Percentiles rank a stretch among this genome's conserved stretches.
Evolutionary conservation across 768 basidiomycete genomes (phyloP).

Genomic region (Boletus edulis): DNA sequence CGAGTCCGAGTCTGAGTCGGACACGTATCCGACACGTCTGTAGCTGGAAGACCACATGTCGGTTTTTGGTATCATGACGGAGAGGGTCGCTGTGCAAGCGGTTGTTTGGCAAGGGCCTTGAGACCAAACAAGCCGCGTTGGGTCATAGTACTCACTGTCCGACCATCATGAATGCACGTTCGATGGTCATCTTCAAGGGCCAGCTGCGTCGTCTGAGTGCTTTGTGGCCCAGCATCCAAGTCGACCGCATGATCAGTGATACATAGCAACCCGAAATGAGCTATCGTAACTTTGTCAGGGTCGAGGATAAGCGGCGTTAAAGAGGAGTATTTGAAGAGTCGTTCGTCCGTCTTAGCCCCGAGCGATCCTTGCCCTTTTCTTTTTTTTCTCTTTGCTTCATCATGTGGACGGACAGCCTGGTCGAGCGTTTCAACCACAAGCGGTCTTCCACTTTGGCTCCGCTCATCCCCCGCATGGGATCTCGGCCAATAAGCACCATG

Average conservation of each 20-base stretch:
- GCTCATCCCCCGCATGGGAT: conserved; percentile 8
- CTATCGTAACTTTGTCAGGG: not conserved
- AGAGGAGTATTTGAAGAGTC: not conserved
- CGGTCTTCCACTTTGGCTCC: conserved; percentile 5
- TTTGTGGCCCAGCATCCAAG: too few species aligned
- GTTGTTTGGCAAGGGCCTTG: conserved; percentile 2
- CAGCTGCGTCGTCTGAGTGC: too few species aligned
- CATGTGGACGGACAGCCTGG: conserved; percentile 19
- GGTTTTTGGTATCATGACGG: not conserved
- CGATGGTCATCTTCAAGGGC: too few species aligned
- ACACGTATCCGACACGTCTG: conserved; percentile 8
- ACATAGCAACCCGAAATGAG: not conserved
- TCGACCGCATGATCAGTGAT: too few species aligned
- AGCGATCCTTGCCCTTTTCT: not conserved
- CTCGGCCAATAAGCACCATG: conserved; percentile 2
- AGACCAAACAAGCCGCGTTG: not conserved
- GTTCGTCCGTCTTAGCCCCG: too few species aligned
- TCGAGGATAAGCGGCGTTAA: not conserved
- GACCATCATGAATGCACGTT: too few species aligned
- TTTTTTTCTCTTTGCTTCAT: not conserved
- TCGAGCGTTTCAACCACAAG: conserved; percentile 14
- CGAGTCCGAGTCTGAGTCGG: conserved; percentile 21
- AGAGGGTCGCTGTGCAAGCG: not conserved
- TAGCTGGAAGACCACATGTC: conserved; percentile 1
- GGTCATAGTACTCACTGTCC: too few species aligned